Conservation (phyloP, 306 rosid genomes). For the Malus asiatica region DNA sequence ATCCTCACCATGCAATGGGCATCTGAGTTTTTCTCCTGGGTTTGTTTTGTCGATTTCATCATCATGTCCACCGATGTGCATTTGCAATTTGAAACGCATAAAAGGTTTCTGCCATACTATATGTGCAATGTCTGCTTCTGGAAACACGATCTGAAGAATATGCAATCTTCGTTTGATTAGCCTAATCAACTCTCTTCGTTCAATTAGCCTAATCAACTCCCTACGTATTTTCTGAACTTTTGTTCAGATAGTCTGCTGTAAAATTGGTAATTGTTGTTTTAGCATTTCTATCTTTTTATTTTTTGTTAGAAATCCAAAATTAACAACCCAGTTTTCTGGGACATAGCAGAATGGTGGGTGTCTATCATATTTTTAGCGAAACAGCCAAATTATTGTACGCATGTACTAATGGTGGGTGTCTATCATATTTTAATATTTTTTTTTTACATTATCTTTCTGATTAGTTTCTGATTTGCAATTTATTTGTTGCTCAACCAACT, state of each 20-base stretch:
- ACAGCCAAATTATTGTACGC: not conserved
- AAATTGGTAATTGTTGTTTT: not conserved
- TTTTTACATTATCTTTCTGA: not conserved
- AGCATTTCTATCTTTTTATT: not conserved
- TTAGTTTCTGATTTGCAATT: not conserved
- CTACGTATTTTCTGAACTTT: not conserved
- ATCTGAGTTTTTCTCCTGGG: conserved; percentile 3
- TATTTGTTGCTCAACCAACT: not conserved
- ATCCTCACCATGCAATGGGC: conserved; percentile 9
- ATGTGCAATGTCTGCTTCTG: conserved; percentile 12
- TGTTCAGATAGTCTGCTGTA: not conserved
- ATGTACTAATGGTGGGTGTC: no score
- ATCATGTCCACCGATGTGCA: not conserved
- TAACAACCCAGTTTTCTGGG: not conserved
- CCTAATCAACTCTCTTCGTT: not conserved
- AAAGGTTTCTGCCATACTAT: conserved; percentile 2
- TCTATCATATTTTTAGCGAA: not conserved
- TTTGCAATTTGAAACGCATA: not conserved
- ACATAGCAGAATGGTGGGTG: not conserved
- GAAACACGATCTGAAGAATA: not conserved
- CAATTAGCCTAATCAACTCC: not conserved
- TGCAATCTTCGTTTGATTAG: not conserved
- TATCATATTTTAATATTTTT: not conserved
- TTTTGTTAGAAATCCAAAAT: not conserved
- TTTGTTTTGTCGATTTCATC: not conserved